Percentiles rank a stretch among this genome's conserved stretches.
Evolutionary conservation across 495 filamentous ascomycete species (phyloP).

Genomic region (Amphirosellinia nigrospora): DNA sequence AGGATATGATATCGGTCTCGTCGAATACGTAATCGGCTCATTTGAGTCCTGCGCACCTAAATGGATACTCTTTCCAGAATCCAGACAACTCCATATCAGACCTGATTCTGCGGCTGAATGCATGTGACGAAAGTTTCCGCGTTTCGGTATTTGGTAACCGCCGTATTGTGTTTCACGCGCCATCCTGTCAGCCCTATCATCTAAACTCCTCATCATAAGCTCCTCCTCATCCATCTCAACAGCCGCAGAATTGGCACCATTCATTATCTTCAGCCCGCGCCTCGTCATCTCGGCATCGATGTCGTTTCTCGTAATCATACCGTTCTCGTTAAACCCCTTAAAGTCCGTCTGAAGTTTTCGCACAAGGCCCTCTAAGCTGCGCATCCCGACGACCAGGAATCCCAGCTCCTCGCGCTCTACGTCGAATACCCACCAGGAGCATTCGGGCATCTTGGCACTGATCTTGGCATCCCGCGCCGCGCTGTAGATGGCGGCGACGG

Average conservation of each 20-base stretch:
- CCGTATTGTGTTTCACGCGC: slow-evolving; percentile 21
- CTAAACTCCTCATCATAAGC: slow-evolving; percentile 64
- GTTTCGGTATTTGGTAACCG: background rate
- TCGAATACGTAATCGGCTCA: background rate
- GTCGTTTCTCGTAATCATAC: slow-evolving; percentile 49
- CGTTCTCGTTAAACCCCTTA: slow-evolving; percentile 33
- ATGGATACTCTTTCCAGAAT: background rate
- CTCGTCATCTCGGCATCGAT: slow-evolving; percentile 52
- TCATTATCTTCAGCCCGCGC: slow-evolving; percentile 45
- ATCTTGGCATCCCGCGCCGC: slow-evolving; percentile 72
- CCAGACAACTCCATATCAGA: background rate
- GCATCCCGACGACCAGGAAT: slow-evolving; percentile 87
- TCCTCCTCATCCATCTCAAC: slow-evolving; percentile 62
- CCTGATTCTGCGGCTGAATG: background rate
- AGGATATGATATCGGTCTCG: background rate
- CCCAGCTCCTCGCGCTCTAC: slow-evolving; percentile 95
- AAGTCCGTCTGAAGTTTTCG: slow-evolving; percentile 47
- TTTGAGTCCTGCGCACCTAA: background rate
- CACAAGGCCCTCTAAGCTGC: slow-evolving; percentile 78
- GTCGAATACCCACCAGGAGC: slow-evolving; percentile 98
- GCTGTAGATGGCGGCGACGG: slow-evolving; percentile 87
- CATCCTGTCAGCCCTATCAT: slow-evolving; percentile 58
- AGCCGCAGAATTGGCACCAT: slow-evolving; percentile 48
- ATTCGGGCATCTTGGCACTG: slow-evolving; percentile 75
- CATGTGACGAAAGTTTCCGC: background rate